Percentiles rank a stretch among this genome's conserved stretches.
phyloP scores from a whole-genome alignment of 768 basidiomycete genomes.

The Termitomyces sp. region DNA sequence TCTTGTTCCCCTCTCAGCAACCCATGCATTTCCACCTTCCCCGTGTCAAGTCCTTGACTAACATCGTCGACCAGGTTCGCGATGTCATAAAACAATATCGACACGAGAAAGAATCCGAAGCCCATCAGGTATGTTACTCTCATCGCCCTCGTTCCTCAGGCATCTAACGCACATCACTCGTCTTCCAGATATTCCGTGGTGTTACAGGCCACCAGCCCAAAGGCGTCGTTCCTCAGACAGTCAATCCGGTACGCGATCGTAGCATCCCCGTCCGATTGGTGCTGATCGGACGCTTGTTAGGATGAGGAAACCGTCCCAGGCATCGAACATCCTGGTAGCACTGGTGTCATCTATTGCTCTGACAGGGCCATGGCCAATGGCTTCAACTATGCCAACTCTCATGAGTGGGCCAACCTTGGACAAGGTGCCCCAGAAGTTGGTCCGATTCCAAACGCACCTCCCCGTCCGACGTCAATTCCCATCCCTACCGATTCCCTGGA shows the following conservation, averaged over 20 bases:
- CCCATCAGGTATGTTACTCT: constrained; percentile 61
- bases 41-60: constrained; percentile 41
- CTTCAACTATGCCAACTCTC: constrained; percentile 73
- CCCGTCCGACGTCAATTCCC: constrained; percentile 62
- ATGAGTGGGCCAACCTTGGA: constrained; percentile 89
- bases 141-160: neutral
- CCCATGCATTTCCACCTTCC: constrained; percentile 51
- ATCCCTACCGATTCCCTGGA: constrained; percentile 74
- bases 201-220: constrained; percentile 68
- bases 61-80: constrained; percentile 59
- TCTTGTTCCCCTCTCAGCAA: neutral
- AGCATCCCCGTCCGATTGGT: neutral
- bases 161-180: neutral
- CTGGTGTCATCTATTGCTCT: constrained; percentile 79
- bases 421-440: constrained; percentile 92
- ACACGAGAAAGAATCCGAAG: constrained; percentile 84
- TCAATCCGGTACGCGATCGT: constrained; percentile 56
- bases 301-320: constrained; percentile 91
- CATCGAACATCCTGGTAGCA: constrained; percentile 73
- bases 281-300: constrained; percentile 28
- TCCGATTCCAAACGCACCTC: constrained; percentile 70
- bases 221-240: constrained; percentile 62
- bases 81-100: constrained; percentile 66
- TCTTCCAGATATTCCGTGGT: constrained; percentile 68
- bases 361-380: constrained; percentile 96